Evolutionary conservation across 176 grass and related monocot species (phyloP).

Genomic region (Alopecurus myosuroides): DNA sequence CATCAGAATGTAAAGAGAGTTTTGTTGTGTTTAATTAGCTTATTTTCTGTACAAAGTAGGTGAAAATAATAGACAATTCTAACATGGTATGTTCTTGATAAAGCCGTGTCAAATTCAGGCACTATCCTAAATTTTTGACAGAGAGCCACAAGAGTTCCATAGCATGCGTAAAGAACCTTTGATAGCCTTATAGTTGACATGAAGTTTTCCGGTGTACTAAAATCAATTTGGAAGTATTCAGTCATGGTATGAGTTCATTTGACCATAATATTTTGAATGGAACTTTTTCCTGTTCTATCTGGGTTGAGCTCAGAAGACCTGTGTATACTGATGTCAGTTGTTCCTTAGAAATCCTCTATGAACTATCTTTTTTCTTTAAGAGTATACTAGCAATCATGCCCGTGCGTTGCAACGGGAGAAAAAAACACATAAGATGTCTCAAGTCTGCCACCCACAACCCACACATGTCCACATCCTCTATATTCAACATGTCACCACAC

Average conservation of each 20-base stretch:
- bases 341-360: neutral
- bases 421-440: no score
- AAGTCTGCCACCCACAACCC: no score
- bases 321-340: neutral
- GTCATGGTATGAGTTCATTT: neutral
- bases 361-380: neutral
- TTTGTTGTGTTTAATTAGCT: neutral
- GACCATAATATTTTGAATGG: neutral
- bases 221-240: slow-evolving; percentile 2
- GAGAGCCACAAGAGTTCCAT: neutral
- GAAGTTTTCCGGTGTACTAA: neutral
- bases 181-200: neutral
- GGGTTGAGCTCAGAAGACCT: neutral
- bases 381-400: no score
- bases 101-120: neutral
- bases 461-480: no score
- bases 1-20: slow-evolving; percentile 1
- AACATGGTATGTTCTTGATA: neutral
- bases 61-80: neutral
- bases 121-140: neutral
- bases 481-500: no score
- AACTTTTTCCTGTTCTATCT: neutral
- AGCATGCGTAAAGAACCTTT: neutral
- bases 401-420: no score
- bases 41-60: slow-evolving; percentile 8